These are phyloP conservation scores for Microcyclosporella mali DNA, from an alignment of 2,329 filamentous ascomycete genomes.

Conservation along the genomic window DNA sequence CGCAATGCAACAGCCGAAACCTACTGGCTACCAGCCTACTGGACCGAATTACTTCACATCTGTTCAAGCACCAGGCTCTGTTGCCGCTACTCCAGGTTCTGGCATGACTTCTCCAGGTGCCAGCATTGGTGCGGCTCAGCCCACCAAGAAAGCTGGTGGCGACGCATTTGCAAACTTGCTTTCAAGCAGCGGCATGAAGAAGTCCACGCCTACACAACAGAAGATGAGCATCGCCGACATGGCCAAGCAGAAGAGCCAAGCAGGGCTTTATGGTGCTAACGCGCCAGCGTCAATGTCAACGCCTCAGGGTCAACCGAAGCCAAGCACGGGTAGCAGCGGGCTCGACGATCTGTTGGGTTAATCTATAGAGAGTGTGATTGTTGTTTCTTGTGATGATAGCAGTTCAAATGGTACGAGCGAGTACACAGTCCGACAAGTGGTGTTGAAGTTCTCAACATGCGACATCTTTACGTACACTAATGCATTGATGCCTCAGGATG, in stretches of 20 bases:
- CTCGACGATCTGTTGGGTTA: slow-evolving; percentile 43
- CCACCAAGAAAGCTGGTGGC: slow-evolving; percentile 49
- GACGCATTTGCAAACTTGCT: slow-evolving; percentile 90
- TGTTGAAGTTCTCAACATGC: too few species aligned
- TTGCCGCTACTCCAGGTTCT: slow-evolving; percentile 37
- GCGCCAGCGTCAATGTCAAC: slow-evolving; percentile 29
- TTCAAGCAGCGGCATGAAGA: slow-evolving; percentile 51
- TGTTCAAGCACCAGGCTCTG: slow-evolving; percentile 45
- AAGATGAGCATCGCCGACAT: slow-evolving; percentile 84
- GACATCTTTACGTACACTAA: too few species aligned
- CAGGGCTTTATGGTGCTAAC: slow-evolving; percentile 84
- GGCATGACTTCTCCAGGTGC: slow-evolving; percentile 30
- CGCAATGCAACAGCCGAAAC: slow-evolving; percentile 47
- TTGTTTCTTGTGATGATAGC: slow-evolving; percentile 8
- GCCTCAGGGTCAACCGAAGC: slow-evolving; percentile 16
- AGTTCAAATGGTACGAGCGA: not conserved
- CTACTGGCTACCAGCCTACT: slow-evolving; percentile 63
- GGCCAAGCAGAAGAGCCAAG: slow-evolving; percentile 95
- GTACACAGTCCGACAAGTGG: too few species aligned
- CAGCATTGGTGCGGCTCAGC: slow-evolving; percentile 34
- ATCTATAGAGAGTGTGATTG: slow-evolving; percentile 7
- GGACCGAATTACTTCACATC: slow-evolving; percentile 95
- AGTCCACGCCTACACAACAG: slow-evolving; percentile 54
- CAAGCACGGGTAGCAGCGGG: slow-evolving; percentile 27
- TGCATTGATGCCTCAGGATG: too few species aligned